phyloP scores from a whole-genome alignment of 352 stramenopile genomes.

The Pseudoperonospora humuli region DNA sequence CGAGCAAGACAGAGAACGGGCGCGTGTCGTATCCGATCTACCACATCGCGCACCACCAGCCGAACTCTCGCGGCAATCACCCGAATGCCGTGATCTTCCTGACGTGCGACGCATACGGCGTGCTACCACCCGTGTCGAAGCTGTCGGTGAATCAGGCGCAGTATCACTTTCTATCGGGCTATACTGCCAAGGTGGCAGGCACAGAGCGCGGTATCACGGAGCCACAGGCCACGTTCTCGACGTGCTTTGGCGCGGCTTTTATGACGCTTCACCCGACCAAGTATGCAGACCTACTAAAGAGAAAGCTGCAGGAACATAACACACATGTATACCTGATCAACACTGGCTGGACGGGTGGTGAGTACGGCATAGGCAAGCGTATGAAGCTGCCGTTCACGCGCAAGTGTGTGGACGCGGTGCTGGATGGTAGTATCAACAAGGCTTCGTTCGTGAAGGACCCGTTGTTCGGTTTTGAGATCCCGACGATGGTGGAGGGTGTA shows the following conservation, averaged over 20 bases:
- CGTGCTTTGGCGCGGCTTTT: constrained; percentile 97
- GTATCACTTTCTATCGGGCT: constrained; percentile 98
- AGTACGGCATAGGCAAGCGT: constrained; percentile 91
- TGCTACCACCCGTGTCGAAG: constrained; percentile 95
- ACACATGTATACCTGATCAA: constrained; percentile 96
- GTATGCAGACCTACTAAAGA: constrained; percentile 94
- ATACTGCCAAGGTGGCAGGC: constrained; percentile 97
- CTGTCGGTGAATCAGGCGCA: constrained; percentile 91
- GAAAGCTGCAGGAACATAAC: constrained; percentile 94
- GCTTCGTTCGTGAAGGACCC: constrained; percentile 60
- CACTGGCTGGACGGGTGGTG: constrained; percentile 94
- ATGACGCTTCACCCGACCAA: constrained; percentile 94
- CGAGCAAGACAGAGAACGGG: constrained; percentile 96
- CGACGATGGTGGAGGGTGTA: constrained; percentile 50
- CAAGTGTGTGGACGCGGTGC: constrained; percentile 69
- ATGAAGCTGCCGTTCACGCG: constrained; percentile 91
- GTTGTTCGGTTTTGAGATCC: constrained; percentile 69
- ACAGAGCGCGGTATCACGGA: constrained; percentile 96
- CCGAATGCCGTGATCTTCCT: constrained; percentile 97
- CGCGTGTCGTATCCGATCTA: constrained; percentile 98
- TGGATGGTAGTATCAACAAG: constrained; percentile 60
- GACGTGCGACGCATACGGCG: constrained; percentile 96
- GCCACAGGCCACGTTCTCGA: constrained; percentile 92
- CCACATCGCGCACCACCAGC: constrained; percentile 94
- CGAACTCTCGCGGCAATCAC: constrained; percentile 84